Evolutionary conservation across 2,329 filamentous ascomycete species (phyloP), one percentile per base, ranked within the genome.

Genomic region (Chrysoporthe puriensis): DNA sequence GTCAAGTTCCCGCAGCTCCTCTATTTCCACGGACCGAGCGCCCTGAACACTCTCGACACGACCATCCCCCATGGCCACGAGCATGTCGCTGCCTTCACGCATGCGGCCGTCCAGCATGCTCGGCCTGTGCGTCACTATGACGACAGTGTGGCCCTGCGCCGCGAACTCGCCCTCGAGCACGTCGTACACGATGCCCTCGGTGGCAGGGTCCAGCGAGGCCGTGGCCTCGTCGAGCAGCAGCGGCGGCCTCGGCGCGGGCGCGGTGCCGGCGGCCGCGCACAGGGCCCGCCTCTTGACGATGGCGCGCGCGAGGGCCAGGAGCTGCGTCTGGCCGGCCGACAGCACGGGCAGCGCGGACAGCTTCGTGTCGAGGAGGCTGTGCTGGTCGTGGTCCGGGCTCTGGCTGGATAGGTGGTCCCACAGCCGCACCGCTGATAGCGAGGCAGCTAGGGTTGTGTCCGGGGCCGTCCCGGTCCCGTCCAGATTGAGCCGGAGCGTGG

Each of bases 401-500:
- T 21, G 58, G 36, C 26, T 40, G 48, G 26, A n/a, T 40, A 73
- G 59, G 8, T 72, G 67, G 1, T 54, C 4, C 69, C 68, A 72
- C 34, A 74, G 67, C 6, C 14, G 77, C 72, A 48, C 77, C 74
- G 32, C 73, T 13, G 78, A 71, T 5, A 87, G 76, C 0, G 80
- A 82, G 7, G 73, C 69, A 36, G 79, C 76, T 63, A 85, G 79
- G 2, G 75, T 74, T 13, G 77, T 74, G 57, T 83, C 78, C 1
- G 75, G 74, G 62, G 74, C 76, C 11, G 72, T 71, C 3, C 73
- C 71, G 4, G 75, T 73, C 0, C 83, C 80, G 68, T 85, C 83
- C 4, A 84, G 76, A 59, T 87, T 87, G 26, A 77, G 74, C 14
- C 82, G 80, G 2, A 87, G 74, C 0, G 77, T 81, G 14, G 80